Percentiles rank a stretch among this genome's conserved stretches.
Evolutionary conservation across 768 basidiomycete genomes (phyloP).

Genomic region (Pleurotus cornucopiae): DNA sequence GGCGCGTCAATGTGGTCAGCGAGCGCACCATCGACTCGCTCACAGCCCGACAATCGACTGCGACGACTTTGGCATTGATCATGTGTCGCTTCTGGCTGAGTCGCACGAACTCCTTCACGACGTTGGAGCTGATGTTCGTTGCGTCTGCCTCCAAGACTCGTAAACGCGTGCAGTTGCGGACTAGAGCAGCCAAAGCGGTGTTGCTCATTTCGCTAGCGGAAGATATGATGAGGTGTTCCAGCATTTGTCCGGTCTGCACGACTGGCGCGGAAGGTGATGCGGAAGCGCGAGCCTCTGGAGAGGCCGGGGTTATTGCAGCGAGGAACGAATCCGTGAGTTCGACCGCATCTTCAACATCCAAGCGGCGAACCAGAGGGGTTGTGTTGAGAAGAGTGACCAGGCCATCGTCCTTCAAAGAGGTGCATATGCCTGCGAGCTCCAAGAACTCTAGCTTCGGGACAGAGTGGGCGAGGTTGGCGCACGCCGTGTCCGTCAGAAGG

Average conservation of each 20-base stretch:
- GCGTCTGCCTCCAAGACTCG: constrained; percentile 74
- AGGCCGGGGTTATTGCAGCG: constrained; percentile 51
- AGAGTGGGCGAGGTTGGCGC: constrained; percentile 65
- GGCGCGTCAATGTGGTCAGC: constrained; percentile 51
- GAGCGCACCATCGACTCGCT: constrained; percentile 62
- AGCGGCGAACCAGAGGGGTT: constrained; percentile 63
- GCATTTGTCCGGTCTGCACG: constrained; percentile 54
- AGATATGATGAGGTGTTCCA: constrained; percentile 73
- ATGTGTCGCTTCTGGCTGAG: constrained; percentile 43
- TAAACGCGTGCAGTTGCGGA: constrained; percentile 59
- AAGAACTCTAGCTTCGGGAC: constrained; percentile 73
- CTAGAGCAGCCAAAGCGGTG: constrained; percentile 57
- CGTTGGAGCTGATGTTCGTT: constrained; percentile 60
- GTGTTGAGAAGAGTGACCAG: constrained; percentile 65
- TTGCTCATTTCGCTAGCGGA: constrained; percentile 62
- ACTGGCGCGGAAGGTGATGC: constrained; percentile 9
- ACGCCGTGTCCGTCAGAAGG: constrained; percentile 70
- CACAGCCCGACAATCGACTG: constrained; percentile 73
- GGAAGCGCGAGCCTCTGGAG: constrained; percentile 1
- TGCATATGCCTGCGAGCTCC: constrained; percentile 75
- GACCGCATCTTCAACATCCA: constrained; percentile 85
- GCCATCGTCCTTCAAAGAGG: constrained; percentile 68
- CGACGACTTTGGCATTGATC: constrained; percentile 54
- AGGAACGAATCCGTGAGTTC: constrained; percentile 75
- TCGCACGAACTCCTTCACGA: constrained; percentile 66